Base-by-base conservation (phyloP, 2,329 filamentous ascomycete genomes). In the Cladophialophora bantiana region DNA sequence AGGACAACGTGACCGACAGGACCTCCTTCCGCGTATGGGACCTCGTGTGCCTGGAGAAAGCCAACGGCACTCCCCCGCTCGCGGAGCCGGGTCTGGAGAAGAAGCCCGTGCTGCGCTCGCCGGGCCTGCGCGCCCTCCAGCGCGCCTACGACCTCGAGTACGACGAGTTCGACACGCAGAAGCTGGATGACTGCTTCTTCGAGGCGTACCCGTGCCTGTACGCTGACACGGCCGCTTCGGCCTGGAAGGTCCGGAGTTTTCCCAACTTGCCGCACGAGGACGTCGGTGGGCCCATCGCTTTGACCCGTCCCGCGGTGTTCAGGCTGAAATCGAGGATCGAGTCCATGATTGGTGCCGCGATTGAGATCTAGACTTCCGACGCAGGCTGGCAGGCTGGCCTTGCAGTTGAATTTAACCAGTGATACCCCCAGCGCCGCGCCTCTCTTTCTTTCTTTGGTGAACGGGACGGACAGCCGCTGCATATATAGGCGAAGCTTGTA, bases 71-170 rank as follows among this genome's bases (percentile, higher is more conserved):
- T 12, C 52, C 52, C 15, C 59, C 54, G 1, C 26, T 53, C 7
- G 59, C 40, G 34, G 59, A 61, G 31, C 45, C 48, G 1, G 52
- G 34, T 5, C 59, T 66, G 6, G 9, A 42, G 10, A 50, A 35
- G 18, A 55, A 38, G 20, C 62, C 66, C 4, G 35, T 62, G 12
- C 42, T 52, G 40, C 57, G 62, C n/a, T 62, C 66, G 0, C 45
- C 59, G 34, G 42, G 57, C 12, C 10, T 68, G 20, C 65, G 52
- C 71, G 86, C 89, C 1, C 83, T 98, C 71, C 97, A 93, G 4
- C 88, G 89, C 74, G 94, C 86, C 59, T 97, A 88, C 74, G 94
- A 98, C 78, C 70, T 82, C 3, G 95, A 98, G 73, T 98, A 98
- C 76, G 93, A 97, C 71, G 92, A 97, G 75, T 90, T 98, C 52